Conservation (phyloP, 2,329 filamentous ascomycete species). For the Colletotrichum limetticola region DNA sequence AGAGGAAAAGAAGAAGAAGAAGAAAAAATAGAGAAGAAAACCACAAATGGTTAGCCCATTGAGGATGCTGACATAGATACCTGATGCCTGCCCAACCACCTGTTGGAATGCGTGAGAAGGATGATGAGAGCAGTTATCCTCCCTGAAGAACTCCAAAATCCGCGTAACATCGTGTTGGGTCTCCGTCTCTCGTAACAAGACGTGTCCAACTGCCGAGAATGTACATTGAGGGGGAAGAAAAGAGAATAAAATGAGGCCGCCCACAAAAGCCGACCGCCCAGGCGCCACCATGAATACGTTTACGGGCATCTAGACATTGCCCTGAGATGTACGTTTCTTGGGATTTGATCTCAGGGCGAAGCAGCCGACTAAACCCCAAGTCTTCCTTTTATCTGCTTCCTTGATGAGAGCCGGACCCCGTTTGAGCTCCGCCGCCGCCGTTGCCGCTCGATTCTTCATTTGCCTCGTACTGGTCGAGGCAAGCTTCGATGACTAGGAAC, state of each 20-base stretch:
- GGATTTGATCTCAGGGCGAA: background rate
- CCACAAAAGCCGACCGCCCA: slow-evolving; percentile 9
- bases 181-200: slow-evolving; percentile 9
- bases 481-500: slow-evolving; percentile 48
- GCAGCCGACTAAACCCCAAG: background rate
- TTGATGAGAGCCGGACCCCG: slow-evolving; percentile 29
- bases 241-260: slow-evolving; percentile 4
- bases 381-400: slow-evolving; percentile 27
- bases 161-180: slow-evolving; percentile 29
- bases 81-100: slow-evolving; percentile 29
- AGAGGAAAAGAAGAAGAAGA: slow-evolving; percentile 26
- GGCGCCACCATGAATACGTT: slow-evolving; percentile 5
- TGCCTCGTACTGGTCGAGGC: slow-evolving; percentile 57
- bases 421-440: slow-evolving; percentile 37
- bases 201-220: slow-evolving; percentile 23
- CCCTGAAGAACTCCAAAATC: slow-evolving; percentile 26
- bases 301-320: slow-evolving; percentile 8
- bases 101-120: slow-evolving; percentile 25
- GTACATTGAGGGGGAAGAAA: slow-evolving; percentile 7
- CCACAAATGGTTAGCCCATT: slow-evolving; percentile 27
- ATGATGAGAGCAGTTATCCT: slow-evolving; percentile 30
- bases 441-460: slow-evolving; percentile 48
- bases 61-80: slow-evolving; percentile 27
- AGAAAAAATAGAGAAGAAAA: slow-evolving; percentile 31
- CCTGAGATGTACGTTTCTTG: background rate